These are phyloP conservation scores for Selaginella tamariscina DNA, from an alignment of 75 land plant genomes.

Conservation along the genomic window DNA sequence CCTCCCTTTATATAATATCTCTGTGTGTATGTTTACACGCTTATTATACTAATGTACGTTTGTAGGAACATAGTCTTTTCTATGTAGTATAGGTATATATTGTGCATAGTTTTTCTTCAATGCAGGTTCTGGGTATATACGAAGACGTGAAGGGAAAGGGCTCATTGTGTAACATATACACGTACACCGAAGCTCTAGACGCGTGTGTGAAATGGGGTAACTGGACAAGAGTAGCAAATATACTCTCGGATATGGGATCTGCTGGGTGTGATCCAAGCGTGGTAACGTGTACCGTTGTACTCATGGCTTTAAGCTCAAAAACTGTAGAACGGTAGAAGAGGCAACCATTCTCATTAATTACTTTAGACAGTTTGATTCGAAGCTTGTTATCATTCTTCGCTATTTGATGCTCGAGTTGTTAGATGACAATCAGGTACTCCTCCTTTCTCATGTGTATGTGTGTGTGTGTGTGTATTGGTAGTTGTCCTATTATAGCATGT, in stretches of 20 bases:
- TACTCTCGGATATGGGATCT: slow-evolving; percentile 16
- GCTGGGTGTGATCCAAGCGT: slow-evolving; percentile 18
- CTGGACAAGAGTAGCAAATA: slow-evolving; percentile 2
- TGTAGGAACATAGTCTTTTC: too few species aligned
- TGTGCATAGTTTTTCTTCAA: slow-evolving; percentile 1
- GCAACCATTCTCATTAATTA: slow-evolving; percentile 10
- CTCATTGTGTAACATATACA: slow-evolving; percentile 16
- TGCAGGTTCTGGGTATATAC: slow-evolving; percentile 23
- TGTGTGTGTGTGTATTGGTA: neutral
- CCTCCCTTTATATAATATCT: neutral
- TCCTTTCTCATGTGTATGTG: neutral
- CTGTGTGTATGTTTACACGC: neutral
- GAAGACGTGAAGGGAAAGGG: slow-evolving; percentile 15
- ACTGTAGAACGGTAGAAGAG: slow-evolving; percentile 15
- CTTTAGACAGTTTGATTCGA: slow-evolving; percentile 14
- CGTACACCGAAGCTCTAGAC: slow-evolving; percentile 25
- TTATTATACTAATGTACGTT: too few species aligned
- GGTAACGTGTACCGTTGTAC: slow-evolving; percentile 24
- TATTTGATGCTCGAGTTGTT: slow-evolving; percentile 12
- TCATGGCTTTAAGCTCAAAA: slow-evolving; percentile 19
- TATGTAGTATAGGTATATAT: neutral
- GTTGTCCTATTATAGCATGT: neutral
- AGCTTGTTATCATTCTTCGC: slow-evolving; percentile 13
- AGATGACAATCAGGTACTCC: neutral
- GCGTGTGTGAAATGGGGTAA: slow-evolving; percentile 19